Evolutionary conservation across 2,329 filamentous ascomycete species (phyloP).

Genomic region (Neofusicoccum sp.): DNA sequence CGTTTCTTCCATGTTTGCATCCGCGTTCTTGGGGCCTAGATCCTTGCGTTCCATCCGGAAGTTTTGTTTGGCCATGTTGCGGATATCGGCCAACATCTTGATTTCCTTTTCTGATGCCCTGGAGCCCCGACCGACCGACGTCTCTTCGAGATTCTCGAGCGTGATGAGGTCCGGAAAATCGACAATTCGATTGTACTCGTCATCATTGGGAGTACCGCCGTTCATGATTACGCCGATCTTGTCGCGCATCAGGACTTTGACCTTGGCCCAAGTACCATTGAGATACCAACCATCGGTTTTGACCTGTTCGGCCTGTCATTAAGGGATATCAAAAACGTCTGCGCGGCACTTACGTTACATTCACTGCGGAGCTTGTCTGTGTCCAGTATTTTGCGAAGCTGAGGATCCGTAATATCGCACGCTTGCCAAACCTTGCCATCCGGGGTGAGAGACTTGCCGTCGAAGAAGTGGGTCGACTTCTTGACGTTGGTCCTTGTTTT

Average conservation of each 20-base stretch:
- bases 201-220: constrained; percentile 31
- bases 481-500: constrained; percentile 15
- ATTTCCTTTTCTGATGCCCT: background rate
- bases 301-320: constrained; percentile 25
- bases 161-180: constrained; percentile 38
- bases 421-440: constrained; percentile 94
- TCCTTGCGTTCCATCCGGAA: constrained; percentile 2
- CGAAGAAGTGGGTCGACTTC: constrained; percentile 70
- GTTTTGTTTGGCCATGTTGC: constrained; percentile 15
- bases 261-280: constrained; percentile 77
- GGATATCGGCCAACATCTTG: constrained; percentile 9
- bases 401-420: constrained; percentile 83
- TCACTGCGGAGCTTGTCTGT: constrained; percentile 51
- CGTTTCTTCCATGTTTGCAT: background rate
- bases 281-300: constrained; percentile 74
- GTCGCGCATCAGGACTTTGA: constrained; percentile 81
- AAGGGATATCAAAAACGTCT: constrained; percentile 42
- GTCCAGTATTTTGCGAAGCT: constrained; percentile 65
- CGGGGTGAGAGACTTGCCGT: constrained; percentile 68
- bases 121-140: constrained; percentile 22
- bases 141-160: constrained; percentile 22
- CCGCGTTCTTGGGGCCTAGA: background rate
- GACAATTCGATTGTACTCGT: constrained; percentile 37
- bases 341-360: constrained; percentile 50
- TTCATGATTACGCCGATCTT: constrained; percentile 67